These are phyloP conservation scores for Claviceps fusiformis DNA, from an alignment of 2,329 filamentous ascomycete genomes.

Conservation along the genomic window DNA sequence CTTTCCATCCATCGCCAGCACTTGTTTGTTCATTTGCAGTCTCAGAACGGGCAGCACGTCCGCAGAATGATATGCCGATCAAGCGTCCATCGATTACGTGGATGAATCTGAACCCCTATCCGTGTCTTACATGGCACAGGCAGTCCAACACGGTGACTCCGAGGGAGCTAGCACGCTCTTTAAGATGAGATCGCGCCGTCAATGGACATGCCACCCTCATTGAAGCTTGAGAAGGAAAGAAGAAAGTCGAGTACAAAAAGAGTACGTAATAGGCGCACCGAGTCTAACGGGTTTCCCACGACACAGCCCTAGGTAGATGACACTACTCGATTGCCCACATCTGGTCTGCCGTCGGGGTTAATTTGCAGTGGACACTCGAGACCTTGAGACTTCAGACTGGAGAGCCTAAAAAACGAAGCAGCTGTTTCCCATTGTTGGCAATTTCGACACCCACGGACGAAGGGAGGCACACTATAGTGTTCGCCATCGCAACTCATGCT, in stretches of 20 bases:
- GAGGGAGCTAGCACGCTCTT: neutral
- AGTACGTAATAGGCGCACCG: too few relatives aligned
- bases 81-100: neutral
- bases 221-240: neutral
- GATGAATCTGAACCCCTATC: slow-evolving; percentile 1
- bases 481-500: neutral
- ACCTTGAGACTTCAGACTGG: neutral
- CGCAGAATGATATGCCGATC: neutral
- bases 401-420: neutral
- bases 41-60: neutral
- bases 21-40: neutral
- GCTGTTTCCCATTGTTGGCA: neutral
- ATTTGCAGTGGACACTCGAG: neutral
- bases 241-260: neutral
- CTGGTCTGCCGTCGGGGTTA: neutral
- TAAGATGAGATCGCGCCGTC: neutral
- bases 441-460: neutral
- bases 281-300: neutral
- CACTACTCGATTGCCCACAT: neutral
- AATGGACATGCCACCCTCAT: neutral
- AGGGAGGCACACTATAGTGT: neutral
- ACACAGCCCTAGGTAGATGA: neutral
- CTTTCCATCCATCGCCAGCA: neutral
- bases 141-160: neutral
- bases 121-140: slow-evolving; percentile 6